Evolutionary conservation across 148 eudicot genomes (phyloP).

Genomic region (Gaultheria prostrata): DNA sequence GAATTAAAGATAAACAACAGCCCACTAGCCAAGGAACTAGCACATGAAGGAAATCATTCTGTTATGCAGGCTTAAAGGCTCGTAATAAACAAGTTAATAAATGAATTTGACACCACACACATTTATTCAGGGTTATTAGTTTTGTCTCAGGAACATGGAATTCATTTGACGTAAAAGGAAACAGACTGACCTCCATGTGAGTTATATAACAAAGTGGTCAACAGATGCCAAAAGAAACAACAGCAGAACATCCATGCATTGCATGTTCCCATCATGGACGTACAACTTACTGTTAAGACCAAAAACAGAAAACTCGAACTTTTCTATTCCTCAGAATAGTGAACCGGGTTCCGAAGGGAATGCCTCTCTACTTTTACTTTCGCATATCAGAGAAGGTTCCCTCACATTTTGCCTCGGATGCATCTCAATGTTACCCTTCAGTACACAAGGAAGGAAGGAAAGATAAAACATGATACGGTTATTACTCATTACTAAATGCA

Average conservation of each 20-base stretch:
- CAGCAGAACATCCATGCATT: background rate
- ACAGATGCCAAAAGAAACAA: background rate
- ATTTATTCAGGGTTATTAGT: background rate
- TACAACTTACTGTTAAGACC: background rate
- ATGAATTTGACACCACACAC: background rate
- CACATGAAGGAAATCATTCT: background rate
- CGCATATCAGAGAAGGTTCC: background rate
- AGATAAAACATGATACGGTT: background rate
- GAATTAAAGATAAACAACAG: background rate
- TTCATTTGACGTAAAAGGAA: background rate
- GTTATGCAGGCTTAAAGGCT: background rate
- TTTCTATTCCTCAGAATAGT: background rate
- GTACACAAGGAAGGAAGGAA: background rate
- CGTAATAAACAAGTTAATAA: background rate
- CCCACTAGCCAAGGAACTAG: background rate
- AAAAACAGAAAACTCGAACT: background rate
- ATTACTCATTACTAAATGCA: background rate
- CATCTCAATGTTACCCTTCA: background rate
- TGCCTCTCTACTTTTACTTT: background rate
- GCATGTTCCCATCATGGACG: background rate
- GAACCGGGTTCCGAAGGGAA: background rate
- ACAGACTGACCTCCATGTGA: background rate
- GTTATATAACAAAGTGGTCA: background rate
- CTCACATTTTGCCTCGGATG: background rate
- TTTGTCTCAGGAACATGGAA: background rate